phyloP scores from a whole-genome alignment of 495 filamentous ascomycete species.

The Mycothermus thermophilus region DNA sequence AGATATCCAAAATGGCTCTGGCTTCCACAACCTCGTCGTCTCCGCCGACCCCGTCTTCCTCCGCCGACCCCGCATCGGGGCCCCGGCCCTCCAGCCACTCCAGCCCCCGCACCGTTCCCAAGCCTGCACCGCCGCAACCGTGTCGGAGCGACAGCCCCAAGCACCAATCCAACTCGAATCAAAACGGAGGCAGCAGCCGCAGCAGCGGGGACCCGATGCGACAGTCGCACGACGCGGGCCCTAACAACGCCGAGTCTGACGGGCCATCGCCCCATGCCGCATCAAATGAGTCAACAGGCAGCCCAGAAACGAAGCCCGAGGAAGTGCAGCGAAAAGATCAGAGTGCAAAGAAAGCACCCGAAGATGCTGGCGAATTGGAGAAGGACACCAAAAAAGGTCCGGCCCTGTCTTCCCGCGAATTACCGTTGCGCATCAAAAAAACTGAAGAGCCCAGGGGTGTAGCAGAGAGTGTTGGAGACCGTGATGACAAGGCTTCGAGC shows the following conservation, averaged over 20 bases:
- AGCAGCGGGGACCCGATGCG: not conserved
- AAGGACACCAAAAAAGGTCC: slow-evolving; percentile 12
- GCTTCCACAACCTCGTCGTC: not conserved
- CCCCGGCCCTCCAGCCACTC: not conserved
- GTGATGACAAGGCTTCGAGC: slow-evolving; percentile 7
- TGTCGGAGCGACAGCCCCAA: not conserved
- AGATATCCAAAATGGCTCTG: slow-evolving; percentile 15
- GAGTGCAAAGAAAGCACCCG: not conserved
- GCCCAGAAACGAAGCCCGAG: slow-evolving; percentile 1
- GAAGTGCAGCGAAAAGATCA: slow-evolving; percentile 10
- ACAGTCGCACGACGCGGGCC: slow-evolving; percentile 3
- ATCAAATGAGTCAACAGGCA: slow-evolving; percentile 7
- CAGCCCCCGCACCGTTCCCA: no score
- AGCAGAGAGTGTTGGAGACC: no score
- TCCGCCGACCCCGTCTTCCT: slow-evolving; percentile 5
- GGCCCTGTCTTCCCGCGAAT: slow-evolving; percentile 2
- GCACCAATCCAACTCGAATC: not conserved
- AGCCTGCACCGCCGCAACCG: slow-evolving; percentile 5
- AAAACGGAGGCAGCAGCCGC: no score
- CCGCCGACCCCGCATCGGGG: not conserved
- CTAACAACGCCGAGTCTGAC: slow-evolving; percentile 9
- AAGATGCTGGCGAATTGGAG: slow-evolving; percentile 7
- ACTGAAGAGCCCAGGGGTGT: slow-evolving; percentile 9
- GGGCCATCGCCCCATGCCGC: not conserved
- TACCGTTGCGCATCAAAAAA: slow-evolving; percentile 5